Conservation (phyloP, 1,284 basidiomycete genomes). For the Mycena citricolor region DNA sequence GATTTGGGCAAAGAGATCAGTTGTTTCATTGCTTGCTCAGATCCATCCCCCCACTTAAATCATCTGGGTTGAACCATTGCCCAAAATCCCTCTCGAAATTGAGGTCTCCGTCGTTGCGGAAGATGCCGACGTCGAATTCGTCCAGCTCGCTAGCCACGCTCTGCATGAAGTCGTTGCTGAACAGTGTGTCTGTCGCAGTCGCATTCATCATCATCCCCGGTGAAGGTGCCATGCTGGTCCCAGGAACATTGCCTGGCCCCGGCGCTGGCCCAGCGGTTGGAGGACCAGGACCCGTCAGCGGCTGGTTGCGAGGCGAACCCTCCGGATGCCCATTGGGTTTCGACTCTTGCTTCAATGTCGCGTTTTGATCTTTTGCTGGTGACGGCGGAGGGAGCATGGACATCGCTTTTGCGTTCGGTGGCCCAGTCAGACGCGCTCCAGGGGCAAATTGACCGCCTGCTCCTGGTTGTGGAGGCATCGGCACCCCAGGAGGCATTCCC, state of each 20-base stretch:
- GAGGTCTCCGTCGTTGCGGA: slow-evolving; percentile 47
- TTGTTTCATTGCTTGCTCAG: slow-evolving; percentile 26
- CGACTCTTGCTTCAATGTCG: slow-evolving; percentile 25
- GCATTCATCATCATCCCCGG: slow-evolving; percentile 42
- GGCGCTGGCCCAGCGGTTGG: slow-evolving; percentile 52
- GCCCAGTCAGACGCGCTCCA: slow-evolving; percentile 20
- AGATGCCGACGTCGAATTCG: slow-evolving; percentile 44
- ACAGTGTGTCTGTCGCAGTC: slow-evolving; percentile 31
- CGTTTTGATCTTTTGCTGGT: slow-evolving; percentile 44
- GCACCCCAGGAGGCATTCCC: slow-evolving; percentile 17
- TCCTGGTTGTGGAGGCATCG: slow-evolving; percentile 25
- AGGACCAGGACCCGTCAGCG: slow-evolving; percentile 29
- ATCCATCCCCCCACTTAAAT: slow-evolving; percentile 32
- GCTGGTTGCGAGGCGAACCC: slow-evolving; percentile 48
- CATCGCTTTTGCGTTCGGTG: slow-evolving; percentile 35
- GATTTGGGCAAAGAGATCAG: too few relatives aligned
- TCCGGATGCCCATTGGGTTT: slow-evolving; percentile 35
- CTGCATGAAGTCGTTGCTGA: slow-evolving; percentile 43
- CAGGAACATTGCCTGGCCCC: slow-evolving; percentile 34
- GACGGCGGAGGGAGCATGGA: slow-evolving; percentile 51
- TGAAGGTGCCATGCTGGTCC: slow-evolving; percentile 40
- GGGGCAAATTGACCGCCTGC: slow-evolving; percentile 34
- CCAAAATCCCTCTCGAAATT: slow-evolving; percentile 69
- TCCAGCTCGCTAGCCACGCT: slow-evolving; percentile 39
- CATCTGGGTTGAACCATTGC: slow-evolving; percentile 64